Evolutionary conservation across 129 eudicot species (phyloP).

Genomic region (Flaveria brownii): DNA sequence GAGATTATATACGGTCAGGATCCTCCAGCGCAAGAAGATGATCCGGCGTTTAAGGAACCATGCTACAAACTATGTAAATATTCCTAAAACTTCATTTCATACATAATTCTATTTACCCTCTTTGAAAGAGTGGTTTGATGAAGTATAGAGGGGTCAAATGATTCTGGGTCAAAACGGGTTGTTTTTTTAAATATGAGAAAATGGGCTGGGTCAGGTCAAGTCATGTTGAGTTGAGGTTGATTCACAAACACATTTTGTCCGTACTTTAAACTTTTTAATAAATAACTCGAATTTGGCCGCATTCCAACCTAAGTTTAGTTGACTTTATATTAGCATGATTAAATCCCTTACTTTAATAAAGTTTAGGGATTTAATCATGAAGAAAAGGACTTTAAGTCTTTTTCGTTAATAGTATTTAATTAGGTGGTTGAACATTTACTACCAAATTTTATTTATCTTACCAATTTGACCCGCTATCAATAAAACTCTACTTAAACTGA

Average conservation of each 20-base stretch:
- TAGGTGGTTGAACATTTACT: not conserved
- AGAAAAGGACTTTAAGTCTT: not conserved
- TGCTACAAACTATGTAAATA: conserved; percentile 85
- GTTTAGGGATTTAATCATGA: not conserved
- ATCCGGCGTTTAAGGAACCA: conserved; percentile 81
- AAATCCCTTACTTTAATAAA: conserved; percentile 1
- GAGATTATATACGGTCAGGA: conserved; percentile 87
- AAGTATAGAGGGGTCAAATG: not conserved
- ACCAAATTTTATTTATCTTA: not conserved
- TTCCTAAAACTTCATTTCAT: conserved; percentile 4
- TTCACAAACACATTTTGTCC: not conserved
- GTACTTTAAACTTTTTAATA: not conserved
- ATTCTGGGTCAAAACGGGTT: not conserved
- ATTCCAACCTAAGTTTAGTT: not conserved
- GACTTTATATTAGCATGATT: not conserved
- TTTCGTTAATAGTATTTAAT: not conserved
- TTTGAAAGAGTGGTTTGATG: conserved; percentile 4
- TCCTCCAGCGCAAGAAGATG: conserved; percentile 63
- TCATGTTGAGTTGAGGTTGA: not conserved
- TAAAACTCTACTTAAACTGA: not conserved
- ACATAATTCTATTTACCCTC: not conserved
- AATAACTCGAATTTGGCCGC: not conserved
- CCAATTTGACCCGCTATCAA: not conserved
- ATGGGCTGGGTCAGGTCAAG: not conserved
- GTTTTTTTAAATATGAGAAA: not conserved